Conservation (phyloP, 2,329 filamentous ascomycete genomes). For the Furcasterigmium furcatum region DNA sequence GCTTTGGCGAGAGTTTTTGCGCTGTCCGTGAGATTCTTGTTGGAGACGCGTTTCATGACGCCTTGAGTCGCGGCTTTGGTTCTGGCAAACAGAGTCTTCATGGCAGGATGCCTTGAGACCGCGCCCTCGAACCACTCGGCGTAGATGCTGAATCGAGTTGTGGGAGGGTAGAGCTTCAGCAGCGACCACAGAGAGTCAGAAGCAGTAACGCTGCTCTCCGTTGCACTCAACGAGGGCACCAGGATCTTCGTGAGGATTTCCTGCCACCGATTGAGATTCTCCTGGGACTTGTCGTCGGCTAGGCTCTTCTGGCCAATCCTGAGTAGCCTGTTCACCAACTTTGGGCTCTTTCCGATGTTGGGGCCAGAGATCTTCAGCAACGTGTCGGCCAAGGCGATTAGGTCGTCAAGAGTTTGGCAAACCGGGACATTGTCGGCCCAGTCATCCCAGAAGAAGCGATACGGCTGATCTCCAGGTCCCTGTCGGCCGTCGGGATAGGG, state of each 20-base stretch:
- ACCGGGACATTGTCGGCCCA: slow-evolving; percentile 92
- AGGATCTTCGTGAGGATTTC: slow-evolving; percentile 79
- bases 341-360: slow-evolving; percentile 81
- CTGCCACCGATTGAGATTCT: slow-evolving; percentile 77
- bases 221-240: slow-evolving; percentile 85
- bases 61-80: slow-evolving; percentile 78
- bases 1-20: slow-evolving; percentile 86
- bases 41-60: slow-evolving; percentile 84
- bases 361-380: slow-evolving; percentile 83
- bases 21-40: slow-evolving; percentile 83
- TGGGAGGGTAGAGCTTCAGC: slow-evolving; percentile 72
- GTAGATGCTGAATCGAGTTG: slow-evolving; percentile 82
- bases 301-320: slow-evolving; percentile 79
- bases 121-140: slow-evolving; percentile 86
- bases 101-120: slow-evolving; percentile 71
- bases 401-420: slow-evolving; percentile 85
- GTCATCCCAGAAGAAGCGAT: slow-evolving; percentile 96
- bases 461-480: slow-evolving; percentile 54
- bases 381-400: slow-evolving; percentile 82
- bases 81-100: slow-evolving; percentile 74
- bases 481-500: slow-evolving; percentile 78
- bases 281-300: slow-evolving; percentile 62
- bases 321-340: slow-evolving; percentile 76
- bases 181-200: slow-evolving; percentile 86
- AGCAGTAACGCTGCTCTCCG: slow-evolving; percentile 76